These are phyloP conservation scores for Rhodotorula sphaerocarpa DNA, from an alignment of 768 basidiomycete genomes.

Conservation along the genomic window DNA sequence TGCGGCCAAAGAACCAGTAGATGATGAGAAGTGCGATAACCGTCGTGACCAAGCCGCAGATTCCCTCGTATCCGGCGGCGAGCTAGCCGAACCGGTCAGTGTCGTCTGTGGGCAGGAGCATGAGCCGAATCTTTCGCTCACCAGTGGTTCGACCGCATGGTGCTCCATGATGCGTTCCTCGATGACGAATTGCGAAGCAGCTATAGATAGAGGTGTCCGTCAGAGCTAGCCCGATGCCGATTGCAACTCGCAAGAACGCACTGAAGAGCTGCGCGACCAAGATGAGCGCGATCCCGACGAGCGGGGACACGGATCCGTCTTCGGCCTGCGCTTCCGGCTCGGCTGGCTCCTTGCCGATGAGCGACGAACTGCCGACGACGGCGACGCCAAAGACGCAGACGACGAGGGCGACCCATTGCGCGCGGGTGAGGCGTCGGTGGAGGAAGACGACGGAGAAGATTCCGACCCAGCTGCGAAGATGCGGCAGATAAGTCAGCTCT, in stretches of 20 bases:
- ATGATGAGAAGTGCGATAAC: conserved; percentile 71
- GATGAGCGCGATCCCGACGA: conserved; percentile 70
- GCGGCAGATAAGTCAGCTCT: neutral
- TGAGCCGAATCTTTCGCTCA: too few species aligned
- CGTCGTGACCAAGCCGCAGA: conserved; percentile 78
- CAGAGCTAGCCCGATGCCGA: neutral
- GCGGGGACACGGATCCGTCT: conserved; percentile 10
- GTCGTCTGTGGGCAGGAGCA: too few species aligned
- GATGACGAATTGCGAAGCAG: conserved; percentile 80
- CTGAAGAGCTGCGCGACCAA: conserved; percentile 92
- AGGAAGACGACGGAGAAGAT: conserved; percentile 85
- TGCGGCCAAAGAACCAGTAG: conserved; percentile 41
- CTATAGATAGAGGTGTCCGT: conserved; percentile 45
- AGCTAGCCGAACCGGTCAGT: conserved; percentile 34
- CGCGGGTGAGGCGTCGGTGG: conserved; percentile 47
- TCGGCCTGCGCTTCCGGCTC: conserved; percentile 1
- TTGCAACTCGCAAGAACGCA: conserved; percentile 40
- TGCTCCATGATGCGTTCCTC: conserved; percentile 92
- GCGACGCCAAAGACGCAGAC: conserved; percentile 46
- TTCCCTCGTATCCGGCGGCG: conserved; percentile 88
- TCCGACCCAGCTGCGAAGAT: conserved; percentile 61
- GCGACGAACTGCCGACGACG: conserved; percentile 65
- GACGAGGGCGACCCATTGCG: conserved; percentile 68
- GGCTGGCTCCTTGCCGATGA: conserved; percentile 47
- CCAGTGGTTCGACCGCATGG: conserved; percentile 76